These are phyloP conservation scores for Licmophora abbreviata DNA, from an alignment of 108 stramenopile species.

Conservation along the genomic window DNA sequence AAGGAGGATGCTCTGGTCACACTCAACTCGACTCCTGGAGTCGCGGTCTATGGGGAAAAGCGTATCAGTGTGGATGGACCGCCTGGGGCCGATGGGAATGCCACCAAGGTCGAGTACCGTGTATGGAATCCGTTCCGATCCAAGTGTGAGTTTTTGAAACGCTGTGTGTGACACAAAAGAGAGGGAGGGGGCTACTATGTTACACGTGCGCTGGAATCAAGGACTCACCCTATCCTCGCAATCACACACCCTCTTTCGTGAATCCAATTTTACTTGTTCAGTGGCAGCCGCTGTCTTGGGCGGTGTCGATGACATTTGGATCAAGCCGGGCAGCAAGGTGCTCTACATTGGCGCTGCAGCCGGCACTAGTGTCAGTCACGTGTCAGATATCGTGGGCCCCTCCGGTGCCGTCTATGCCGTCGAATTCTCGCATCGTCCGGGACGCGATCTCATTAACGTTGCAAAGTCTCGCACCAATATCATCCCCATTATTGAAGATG, in stretches of 20 bases:
- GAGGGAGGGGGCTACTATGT: too few species aligned
- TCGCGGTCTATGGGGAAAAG: slow-evolving; percentile 99
- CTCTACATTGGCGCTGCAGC: slow-evolving; percentile 99
- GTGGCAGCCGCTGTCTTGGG: slow-evolving; percentile 99
- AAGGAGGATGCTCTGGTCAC: slow-evolving; percentile 99
- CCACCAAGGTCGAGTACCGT: slow-evolving; percentile 97
- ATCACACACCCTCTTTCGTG: background rate
- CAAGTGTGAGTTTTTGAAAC: slow-evolving; percentile 85
- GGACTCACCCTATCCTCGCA: background rate
- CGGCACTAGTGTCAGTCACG: slow-evolving; percentile 98
- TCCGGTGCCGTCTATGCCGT: slow-evolving; percentile 97
- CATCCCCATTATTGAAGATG: slow-evolving; percentile 99
- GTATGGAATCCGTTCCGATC: slow-evolving; percentile 99
- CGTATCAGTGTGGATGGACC: slow-evolving; percentile 91
- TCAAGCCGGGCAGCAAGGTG: slow-evolving; percentile 94
- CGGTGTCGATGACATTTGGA: slow-evolving; percentile 97
- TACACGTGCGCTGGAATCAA: background rate
- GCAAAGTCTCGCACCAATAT: slow-evolving; percentile 98
- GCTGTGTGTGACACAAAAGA: too few species aligned
- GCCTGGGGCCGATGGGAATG: slow-evolving; percentile 75
- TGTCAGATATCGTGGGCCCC: slow-evolving; percentile 98
- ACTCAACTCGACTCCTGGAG: slow-evolving; percentile 95
- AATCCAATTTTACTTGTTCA: slow-evolving; percentile 5
- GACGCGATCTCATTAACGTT: slow-evolving; percentile 97
- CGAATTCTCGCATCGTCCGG: slow-evolving; percentile 99